Evolutionary conservation across 1,284 basidiomycete species (phyloP), one percentile per base, ranked within the genome.

Genomic region (Cryptococcus maquisensis): DNA sequence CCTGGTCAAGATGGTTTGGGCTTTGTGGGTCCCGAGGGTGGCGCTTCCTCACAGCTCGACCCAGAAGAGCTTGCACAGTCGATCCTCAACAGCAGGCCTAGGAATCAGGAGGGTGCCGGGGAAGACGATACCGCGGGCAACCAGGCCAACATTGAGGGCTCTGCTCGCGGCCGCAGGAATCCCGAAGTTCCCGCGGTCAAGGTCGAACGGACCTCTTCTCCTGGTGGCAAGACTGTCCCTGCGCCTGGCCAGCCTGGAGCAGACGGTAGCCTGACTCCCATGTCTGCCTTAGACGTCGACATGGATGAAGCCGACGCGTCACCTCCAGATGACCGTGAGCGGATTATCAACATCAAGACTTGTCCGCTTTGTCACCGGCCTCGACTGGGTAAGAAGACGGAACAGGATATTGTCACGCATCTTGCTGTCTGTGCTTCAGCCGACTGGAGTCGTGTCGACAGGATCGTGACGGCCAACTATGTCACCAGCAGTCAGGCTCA

Each of bases 401-500:
- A 98, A 75, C 81, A 91, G 62, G 94, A 96, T 71, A 96, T 97
- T 64, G 81, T 96, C 52, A 94, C 92, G 20, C 90, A 94, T 72
- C 77, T 98, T 26, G 94, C 94, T 1, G 84, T 97, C 4, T 98
- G 95, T 67, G 93, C 93, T 8, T 91, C 87, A 55, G 82, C 86
- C 64, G 94, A 98, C 72, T 97, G 93, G 91, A 84, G 83, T 35
- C 83, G 87, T 53, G 87, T 98, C 24, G 87, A 96, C 68, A 77
- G 85, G 59, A 90, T 96, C 60, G 84, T 94, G 28, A 92, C 94
- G 16, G 86, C 87, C n/a, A 95, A 93, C 68, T 98, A 92, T 65
- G 94, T 98, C 2, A 98, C 95, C 0, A 88, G 90, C 15, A 86
- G 82, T 61, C 95, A 98, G 77, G 95, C 96, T 51, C 94, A 97